phyloP scores from a whole-genome alignment of 352 stramenopile genomes.

The Phytopythium helicoides region DNA sequence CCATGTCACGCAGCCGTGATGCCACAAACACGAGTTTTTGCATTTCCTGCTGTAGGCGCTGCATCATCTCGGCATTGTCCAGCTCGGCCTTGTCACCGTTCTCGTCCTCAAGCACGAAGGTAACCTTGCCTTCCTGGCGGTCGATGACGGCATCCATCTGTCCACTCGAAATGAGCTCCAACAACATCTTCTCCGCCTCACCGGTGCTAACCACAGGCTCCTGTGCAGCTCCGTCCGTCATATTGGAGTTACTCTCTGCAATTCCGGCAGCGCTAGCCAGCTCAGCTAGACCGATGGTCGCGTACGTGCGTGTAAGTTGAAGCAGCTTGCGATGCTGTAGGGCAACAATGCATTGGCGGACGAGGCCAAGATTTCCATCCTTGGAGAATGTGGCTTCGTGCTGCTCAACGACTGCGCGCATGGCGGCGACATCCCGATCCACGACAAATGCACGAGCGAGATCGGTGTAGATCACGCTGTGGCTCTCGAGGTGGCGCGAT shows the following conservation, averaged over 20 bases:
- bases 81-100: constrained; percentile 30
- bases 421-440: constrained; percentile 31
- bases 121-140: constrained; percentile 75
- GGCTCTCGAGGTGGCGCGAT: constrained; percentile 60
- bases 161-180: constrained; percentile 47
- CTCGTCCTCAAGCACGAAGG: constrained; percentile 68
- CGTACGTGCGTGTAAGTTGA: constrained; percentile 75
- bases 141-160: constrained; percentile 70
- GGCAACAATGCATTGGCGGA: constrained; percentile 68
- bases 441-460: constrained; percentile 53
- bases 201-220: neutral
- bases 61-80: constrained; percentile 41
- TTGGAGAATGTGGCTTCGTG: constrained; percentile 48
- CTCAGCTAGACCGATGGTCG: constrained; percentile 66
- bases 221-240: constrained; percentile 19
- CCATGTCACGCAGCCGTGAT: constrained; percentile 67
- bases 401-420: constrained; percentile 32
- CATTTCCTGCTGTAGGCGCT: constrained; percentile 65
- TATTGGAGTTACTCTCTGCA: constrained; percentile 2
- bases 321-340: constrained; percentile 73
- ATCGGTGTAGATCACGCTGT: constrained; percentile 60
- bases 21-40: constrained; percentile 68
- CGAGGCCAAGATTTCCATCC: constrained; percentile 73
- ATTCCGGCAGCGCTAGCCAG: constrained; percentile 51
- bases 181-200: constrained; percentile 57